phyloP scores from a whole-genome alignment of 2,329 filamentous ascomycete genomes.

The Exserohilum rostratum region DNA sequence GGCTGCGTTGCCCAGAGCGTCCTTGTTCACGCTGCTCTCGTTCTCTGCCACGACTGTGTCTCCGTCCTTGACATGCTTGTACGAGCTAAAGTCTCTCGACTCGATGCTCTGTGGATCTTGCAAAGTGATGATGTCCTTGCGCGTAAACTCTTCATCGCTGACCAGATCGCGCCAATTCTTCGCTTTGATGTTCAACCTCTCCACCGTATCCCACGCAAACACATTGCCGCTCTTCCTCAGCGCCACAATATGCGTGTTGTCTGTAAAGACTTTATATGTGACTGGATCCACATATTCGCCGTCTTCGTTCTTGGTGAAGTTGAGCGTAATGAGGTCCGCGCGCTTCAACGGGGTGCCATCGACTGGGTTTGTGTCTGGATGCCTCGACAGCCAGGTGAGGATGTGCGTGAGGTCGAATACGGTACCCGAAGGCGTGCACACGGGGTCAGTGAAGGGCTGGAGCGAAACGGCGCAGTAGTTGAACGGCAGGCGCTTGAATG shows the following conservation, averaged over 20 bases:
- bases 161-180: constrained; percentile 95
- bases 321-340: constrained; percentile 85
- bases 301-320: constrained; percentile 90
- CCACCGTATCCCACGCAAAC: constrained; percentile 94
- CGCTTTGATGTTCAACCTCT: constrained; percentile 92
- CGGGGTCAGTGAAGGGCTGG: constrained; percentile 92
- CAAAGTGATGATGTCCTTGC: constrained; percentile 92
- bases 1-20: constrained; percentile 75
- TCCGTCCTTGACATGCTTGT: constrained; percentile 88
- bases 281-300: constrained; percentile 94
- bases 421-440: constrained; percentile 84
- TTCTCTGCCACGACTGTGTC: constrained; percentile 74
- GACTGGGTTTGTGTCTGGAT: constrained; percentile 90
- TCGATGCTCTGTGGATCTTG: constrained; percentile 94
- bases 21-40: constrained; percentile 74
- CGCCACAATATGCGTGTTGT: constrained; percentile 96
- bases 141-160: constrained; percentile 82
- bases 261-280: constrained; percentile 95
- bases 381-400: constrained; percentile 89
- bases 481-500: constrained; percentile 90
- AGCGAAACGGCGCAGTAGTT: constrained; percentile 97
- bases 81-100: constrained; percentile 80
- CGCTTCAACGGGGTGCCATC: constrained; percentile 78
- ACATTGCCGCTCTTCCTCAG: constrained; percentile 88
- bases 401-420: constrained; percentile 98